Evolutionary conservation across 1,139 yeast species (phyloP).

Genomic region (Geotrichum reessii): DNA sequence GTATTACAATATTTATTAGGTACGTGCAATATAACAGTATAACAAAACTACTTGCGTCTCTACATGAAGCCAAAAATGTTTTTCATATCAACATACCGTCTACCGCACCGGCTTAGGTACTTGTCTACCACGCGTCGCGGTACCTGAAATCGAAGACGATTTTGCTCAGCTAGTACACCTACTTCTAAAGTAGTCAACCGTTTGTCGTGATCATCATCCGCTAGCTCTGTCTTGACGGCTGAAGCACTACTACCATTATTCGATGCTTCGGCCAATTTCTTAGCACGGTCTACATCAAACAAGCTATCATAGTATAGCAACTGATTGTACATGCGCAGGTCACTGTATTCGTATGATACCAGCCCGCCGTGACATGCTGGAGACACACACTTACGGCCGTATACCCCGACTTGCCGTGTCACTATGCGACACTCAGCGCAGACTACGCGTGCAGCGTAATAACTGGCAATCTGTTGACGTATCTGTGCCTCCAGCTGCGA

Average conservation of each 20-base stretch:
- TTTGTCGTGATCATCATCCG: background rate
- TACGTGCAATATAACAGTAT: too few species aligned
- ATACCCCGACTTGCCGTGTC: slow-evolving; percentile 84
- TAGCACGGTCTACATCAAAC: slow-evolving; percentile 80
- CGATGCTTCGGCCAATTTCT: slow-evolving; percentile 35
- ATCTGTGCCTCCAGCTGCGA: slow-evolving; percentile 70
- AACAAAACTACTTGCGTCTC: background rate
- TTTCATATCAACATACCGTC: slow-evolving; percentile 86
- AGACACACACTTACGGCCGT: slow-evolving; percentile 76
- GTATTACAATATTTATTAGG: too few species aligned
- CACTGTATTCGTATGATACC: slow-evolving; percentile 72
- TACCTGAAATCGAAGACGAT: slow-evolving; percentile 54
- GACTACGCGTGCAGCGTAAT: slow-evolving; percentile 77
- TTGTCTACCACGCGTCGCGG: slow-evolving; percentile 62
- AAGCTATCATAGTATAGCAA: slow-evolving; percentile 69
- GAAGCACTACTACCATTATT: slow-evolving; percentile 4
- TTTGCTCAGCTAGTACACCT: slow-evolving; percentile 74
- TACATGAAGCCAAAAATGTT: slow-evolving; percentile 48
- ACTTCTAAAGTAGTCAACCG: slow-evolving; percentile 35
- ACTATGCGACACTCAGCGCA: slow-evolving; percentile 86
- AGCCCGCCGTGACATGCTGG: slow-evolving; percentile 57
- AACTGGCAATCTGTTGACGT: slow-evolving; percentile 62
- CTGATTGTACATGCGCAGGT: slow-evolving; percentile 80
- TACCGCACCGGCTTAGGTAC: slow-evolving; percentile 78
- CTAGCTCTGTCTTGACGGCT: slow-evolving; percentile 5